Evolutionary conservation across 176 grass and related monocot genomes (phyloP), one percentile per base, ranked within the genome.

Genomic region (Aegilops speltoides): DNA sequence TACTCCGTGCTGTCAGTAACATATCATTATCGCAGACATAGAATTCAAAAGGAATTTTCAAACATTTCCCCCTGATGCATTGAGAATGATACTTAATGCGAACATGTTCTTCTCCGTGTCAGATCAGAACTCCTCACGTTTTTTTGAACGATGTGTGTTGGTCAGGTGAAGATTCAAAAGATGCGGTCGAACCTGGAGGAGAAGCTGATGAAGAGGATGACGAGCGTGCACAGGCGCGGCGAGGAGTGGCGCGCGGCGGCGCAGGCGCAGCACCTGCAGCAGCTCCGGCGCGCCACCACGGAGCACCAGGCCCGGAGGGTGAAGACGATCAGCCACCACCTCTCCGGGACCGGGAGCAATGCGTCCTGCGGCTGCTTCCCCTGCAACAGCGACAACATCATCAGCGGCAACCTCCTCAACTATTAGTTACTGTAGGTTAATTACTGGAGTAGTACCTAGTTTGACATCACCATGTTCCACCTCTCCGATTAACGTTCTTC

Each of bases 141-240:
- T 87, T 29, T 40, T 70, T 8, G 16, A 66, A 81, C 6, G 10
- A 1, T 23, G 48, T 43, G 40, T 13, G 57, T 24, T 73, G 31
- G 4, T 34, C 84, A 99, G 94, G 97, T 99, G 37, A 99, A 99
- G 86, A 94, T 99, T 87, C 94, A 99, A 73, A 99, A 94, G 79
- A 91, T 99, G 92, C 77, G 87, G n/a, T 99, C 94, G 33, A 93
- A 89, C 86, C 87, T 94, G n/a, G 97, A 99, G 87, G 94, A 99
- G 85, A 99, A 99, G 85, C 73, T 99, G 84, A 93, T 97, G 92
- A 91, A 85, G 81, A 86, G 94, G 79, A 99, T 97, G 94, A 80
- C 87, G 41, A 90, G 85, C 3, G 90, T 99, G 87, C 90, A 94
- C 68, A 80, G 86, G 81, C 95, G 91, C 64, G 90, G 92, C 0